Evolutionary conservation across 495 filamentous ascomycete genomes (phyloP).

Genomic region (Neurospora sp.): DNA sequence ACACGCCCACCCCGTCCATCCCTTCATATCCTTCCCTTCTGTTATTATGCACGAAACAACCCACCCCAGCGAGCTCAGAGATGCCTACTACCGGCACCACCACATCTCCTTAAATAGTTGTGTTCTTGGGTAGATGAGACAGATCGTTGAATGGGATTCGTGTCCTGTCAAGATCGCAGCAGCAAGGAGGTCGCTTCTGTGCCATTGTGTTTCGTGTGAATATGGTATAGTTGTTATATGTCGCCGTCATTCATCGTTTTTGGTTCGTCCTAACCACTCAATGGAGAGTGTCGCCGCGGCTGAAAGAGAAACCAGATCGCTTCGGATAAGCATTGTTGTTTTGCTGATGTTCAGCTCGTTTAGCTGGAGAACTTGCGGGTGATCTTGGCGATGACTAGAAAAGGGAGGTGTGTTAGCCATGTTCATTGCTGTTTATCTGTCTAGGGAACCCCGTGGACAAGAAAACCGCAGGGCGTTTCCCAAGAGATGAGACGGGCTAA

Average conservation of each 20-base stretch:
- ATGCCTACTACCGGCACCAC: not conserved
- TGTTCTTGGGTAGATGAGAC: not conserved
- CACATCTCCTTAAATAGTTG: not conserved
- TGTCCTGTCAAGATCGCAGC: not conserved
- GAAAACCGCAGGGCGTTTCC: not conserved
- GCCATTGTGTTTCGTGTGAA: not conserved
- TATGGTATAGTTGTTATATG: not conserved
- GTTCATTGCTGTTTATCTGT: not conserved
- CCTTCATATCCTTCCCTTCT: not conserved
- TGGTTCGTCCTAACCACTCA: not conserved
- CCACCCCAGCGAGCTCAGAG: not conserved
- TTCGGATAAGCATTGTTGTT: not conserved
- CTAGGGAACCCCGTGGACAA: not conserved
- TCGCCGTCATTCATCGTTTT: not conserved
- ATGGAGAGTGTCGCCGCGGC: not conserved
- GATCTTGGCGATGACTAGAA: slow-evolving; percentile 88
- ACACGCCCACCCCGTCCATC: not conserved
- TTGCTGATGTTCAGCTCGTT: slow-evolving; percentile 2
- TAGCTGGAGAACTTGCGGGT: slow-evolving; percentile 80
- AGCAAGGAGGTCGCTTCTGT: not conserved
- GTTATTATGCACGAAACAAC: not conserved
- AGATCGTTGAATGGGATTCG: not conserved
- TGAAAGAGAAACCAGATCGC: not conserved
- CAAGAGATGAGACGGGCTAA: not conserved
- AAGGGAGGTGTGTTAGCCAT: slow-evolving; percentile 5